Base-by-base conservation (phyloP, 2,329 filamentous ascomycete species). In the Lachnellula arida region DNA sequence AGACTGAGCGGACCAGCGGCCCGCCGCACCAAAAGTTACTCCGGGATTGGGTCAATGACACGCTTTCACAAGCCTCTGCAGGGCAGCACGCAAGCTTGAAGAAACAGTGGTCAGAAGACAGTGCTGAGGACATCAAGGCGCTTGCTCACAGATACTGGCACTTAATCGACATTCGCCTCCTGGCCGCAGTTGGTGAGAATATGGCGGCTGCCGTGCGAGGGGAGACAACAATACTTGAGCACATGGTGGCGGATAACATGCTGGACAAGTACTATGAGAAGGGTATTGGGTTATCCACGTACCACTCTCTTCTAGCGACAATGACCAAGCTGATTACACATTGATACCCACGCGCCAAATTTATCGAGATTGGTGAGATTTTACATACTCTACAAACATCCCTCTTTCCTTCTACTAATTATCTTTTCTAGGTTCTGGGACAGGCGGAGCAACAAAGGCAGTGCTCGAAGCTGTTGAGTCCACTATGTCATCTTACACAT, bases 381-480 rank as follows among this genome's bases (percentile, higher is more conserved):
- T n/a, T n/a, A n/a, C n/a, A n/a, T n/a, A n/a, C n/a, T n/a, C n/a
- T n/a, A n/a, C n/a, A n/a, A n/a, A n/a, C n/a, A n/a, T n/a, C n/a
- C n/a, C n/a, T n/a, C n/a, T n/a, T n/a, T n/a, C n/a, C n/a, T n/a
- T n/a, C n/a, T n/a, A n/a, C n/a, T n/a, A n/a, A n/a, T n/a, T n/a
- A n/a, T n/a, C n/a, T n/a, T n/a, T n/a, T n/a, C n/a, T 75, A 28
- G 75, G 75, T 15, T 75, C 73, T 9, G 77, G 77, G 1, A 76
- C 74, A 3, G 76, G 75, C 2, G 71, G 70, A 11, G 68, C 74
- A 0, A 79, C 76, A 0, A 62, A 67, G 4, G 51, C 56, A 1
- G 64, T 78, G 4, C 59, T 78, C 4, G 54, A 63, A 4, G 47
- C 53, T 5, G 57, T 78, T 12, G 70, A 64, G 1, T n/a, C 60